Evolutionary conservation across 768 basidiomycete species (phyloP).

Genomic region (Tulasnella sp.): DNA sequence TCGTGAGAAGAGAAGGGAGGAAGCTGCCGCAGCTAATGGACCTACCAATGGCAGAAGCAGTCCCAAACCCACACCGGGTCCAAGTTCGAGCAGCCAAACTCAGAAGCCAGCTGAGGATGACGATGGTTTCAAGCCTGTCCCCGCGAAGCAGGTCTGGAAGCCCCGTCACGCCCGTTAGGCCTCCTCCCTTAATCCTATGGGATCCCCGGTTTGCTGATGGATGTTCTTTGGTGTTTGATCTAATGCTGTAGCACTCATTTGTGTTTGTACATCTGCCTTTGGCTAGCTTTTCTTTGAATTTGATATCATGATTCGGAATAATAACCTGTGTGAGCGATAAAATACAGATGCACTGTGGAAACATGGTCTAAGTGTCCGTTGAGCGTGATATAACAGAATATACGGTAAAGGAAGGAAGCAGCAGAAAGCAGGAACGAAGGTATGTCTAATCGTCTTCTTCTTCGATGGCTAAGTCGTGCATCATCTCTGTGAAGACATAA

Average conservation of each 20-base stretch:
- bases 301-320: not conserved
- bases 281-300: not conserved
- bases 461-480: constrained; percentile 36
- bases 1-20: constrained; percentile 37
- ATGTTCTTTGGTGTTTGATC: not conserved
- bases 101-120: constrained; percentile 11
- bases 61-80: not conserved
- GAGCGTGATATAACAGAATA: constrained; percentile 22
- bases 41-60: constrained; percentile 16
- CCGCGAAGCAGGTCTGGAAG: constrained; percentile 4
- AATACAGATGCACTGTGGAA: constrained; percentile 26
- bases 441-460: constrained; percentile 30
- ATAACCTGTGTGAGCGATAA: constrained; percentile 17
- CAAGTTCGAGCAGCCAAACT: not conserved
- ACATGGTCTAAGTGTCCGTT: constrained; percentile 19
- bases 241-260: not conserved
- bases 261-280: not conserved
- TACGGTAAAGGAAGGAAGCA: constrained; percentile 26
- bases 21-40: constrained; percentile 24
- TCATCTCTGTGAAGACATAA: constrained; percentile 26
- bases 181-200: not conserved
- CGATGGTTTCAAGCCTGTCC: constrained; percentile 12
- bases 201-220: not conserved
- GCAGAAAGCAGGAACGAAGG: too few relatives aligned
- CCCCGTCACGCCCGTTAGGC: constrained; percentile 1